A percentile compares a stretch with the other conserved stretches of the same genome.
These are phyloP conservation scores for Ustanciosporium gigantosporum DNA, from an alignment of 1,284 basidiomycete genomes.

Conservation along the genomic window DNA sequence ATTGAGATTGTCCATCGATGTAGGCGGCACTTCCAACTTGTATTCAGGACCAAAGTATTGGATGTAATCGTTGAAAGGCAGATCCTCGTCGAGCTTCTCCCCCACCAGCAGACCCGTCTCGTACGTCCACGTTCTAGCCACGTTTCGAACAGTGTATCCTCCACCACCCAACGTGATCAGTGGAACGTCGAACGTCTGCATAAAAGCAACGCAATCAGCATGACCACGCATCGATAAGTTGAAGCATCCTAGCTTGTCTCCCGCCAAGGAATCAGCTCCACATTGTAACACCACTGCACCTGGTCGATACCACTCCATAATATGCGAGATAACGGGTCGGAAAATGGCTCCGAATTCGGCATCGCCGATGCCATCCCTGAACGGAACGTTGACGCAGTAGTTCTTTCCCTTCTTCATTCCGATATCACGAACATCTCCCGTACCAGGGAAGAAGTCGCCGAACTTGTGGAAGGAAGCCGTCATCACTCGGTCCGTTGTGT, in stretches of 20 bases:
- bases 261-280: constrained; percentile 90
- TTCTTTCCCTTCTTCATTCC: constrained; percentile 84
- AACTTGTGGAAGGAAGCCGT: constrained; percentile 91
- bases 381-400: constrained; percentile 89
- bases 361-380: constrained; percentile 92
- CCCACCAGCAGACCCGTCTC: constrained; percentile 94
- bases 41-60: constrained; percentile 98
- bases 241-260: constrained; percentile 94
- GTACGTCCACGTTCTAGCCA: constrained; percentile 91
- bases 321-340: constrained; percentile 71
- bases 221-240: constrained; percentile 93
- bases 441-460: constrained; percentile 96
- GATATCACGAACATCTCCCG: constrained; percentile 70
- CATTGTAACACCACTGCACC: constrained; percentile 91
- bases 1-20: constrained; percentile 94
- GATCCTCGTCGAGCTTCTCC: constrained; percentile 73
- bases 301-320: constrained; percentile 87
- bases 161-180: constrained; percentile 91
- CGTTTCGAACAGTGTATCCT: constrained; percentile 90
- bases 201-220: constrained; percentile 84
- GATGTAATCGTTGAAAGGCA: constrained; percentile 95
- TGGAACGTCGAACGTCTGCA: constrained; percentile 82
- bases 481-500: constrained; percentile 94
- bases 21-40: constrained; percentile 84
- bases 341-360: constrained; percentile 71